Evolutionary conservation across 1,139 yeast genomes (phyloP), one percentile per base, ranked within the genome.

Genomic region (Hemisphaericaspora xylofermentans): DNA sequence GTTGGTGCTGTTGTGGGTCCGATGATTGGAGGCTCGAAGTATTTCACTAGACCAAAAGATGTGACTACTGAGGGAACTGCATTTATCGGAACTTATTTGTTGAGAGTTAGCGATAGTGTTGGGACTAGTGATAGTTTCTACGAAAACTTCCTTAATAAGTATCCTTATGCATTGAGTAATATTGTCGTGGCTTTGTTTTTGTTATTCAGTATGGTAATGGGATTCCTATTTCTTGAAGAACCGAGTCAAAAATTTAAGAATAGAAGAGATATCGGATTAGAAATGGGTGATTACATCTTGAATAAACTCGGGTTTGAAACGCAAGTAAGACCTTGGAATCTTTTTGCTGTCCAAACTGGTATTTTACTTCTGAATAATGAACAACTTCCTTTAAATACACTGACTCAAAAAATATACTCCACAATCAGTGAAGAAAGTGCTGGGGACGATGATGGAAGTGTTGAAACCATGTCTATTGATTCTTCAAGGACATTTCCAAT

Each of bases 151-250:
- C 38, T 44, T 33, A 37, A 27, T 9, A 41, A 27, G 17, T 67
- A 69, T 52, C 88, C 87, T 0, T 82, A 79, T 53, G 79, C 83
- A 1, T 60, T 80, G 44, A 80, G 85, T 3, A 82, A 82, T 52
- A 52, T 82, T 9, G 77, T 76, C 3, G 80, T 81, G 16, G 71
- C 80, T 4, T 3, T 51, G 3, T 60, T 76, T 38, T 60, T 79
- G 25, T 55, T 61, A 57, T 36, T 63, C 27, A 70, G 78, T 14
- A 49, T 68, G 10, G 19, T 66, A 3, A 77, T 72, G 8, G 62
- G 76, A 39, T 66, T 82, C 40, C 64, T 82, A 38, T 44, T 44
- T 26, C 36, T 44, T 16, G 48, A 46, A 24, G 49, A 44, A 36
- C 41, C 49, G 7, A 38, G 78, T 50, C 73, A 67, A 14, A 56